Evolutionary conservation across 306 rosid genomes (phyloP), one percentile per base, ranked within the genome.

Genomic region (Prunus mume): DNA sequence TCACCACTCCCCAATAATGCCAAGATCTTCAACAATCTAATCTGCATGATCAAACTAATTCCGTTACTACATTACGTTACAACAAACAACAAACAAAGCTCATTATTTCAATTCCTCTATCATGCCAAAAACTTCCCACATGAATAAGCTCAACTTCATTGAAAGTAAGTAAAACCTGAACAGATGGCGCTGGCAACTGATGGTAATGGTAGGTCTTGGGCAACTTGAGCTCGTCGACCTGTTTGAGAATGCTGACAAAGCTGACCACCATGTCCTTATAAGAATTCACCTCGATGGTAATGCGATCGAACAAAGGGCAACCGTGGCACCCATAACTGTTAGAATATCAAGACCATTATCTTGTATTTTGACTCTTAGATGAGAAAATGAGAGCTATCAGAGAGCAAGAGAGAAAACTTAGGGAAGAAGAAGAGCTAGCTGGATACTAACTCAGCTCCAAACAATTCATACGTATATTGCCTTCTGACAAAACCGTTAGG

Each of bases 171-270:
- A 50, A 34, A 38, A 90, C 95, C 97, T 92, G 98, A 83, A 96
- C 84, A 80, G 91, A 96, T 0, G 99, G 98, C 6, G 98, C 99
- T 0, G 99, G 99, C 89, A 92, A 83, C 71, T 88, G 94, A 64
- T 89, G 99, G 84, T 96, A 96, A 72, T 96, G 98, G 19, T 92
- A 96, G 60, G 88, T 81, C 87, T 92, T 96, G 0, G 99, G 98
- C 87, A 96, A 79, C 80, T 97, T 69, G 46, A 86, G 92, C 77
- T 96, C 99, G 0, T 96, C 91, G 1, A 96, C 97, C 78, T 92
- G 96, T 76, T 92, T 96, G 52, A 96, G 89, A 83, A 96, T 92
- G 84, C 88, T 91, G 2, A 92, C 99, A 27, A 96, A 91, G 82
- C 97, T 89, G 73, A 81, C 81, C 7, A 96, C 96, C 45, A 92